phyloP scores from a whole-genome alignment of 306 rosid genomes.

The Ceratonia siliqua region DNA sequence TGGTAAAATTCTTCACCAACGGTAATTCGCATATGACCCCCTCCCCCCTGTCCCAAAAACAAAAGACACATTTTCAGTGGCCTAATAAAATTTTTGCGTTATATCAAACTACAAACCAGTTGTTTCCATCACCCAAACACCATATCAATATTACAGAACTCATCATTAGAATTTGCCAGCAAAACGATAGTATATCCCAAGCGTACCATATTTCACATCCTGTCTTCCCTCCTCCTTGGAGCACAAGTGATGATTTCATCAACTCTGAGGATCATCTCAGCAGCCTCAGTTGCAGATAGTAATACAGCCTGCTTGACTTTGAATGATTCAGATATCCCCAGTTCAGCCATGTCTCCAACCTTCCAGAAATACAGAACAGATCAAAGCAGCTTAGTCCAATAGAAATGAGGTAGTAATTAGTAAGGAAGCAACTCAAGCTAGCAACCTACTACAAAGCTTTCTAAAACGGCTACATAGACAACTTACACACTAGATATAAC shows the following conservation, averaged over 20 bases:
- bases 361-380: constrained; percentile 30
- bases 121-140: constrained; percentile 6
- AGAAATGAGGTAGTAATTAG: background rate
- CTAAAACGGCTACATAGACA: background rate
- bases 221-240: constrained; percentile 91
- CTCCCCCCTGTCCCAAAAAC: too few species aligned
- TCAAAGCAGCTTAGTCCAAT: constrained; percentile 21
- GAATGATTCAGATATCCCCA: constrained; percentile 83
- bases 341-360: constrained; percentile 92
- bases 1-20: too few species aligned
- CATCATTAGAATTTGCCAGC: background rate
- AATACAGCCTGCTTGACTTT: constrained; percentile 92
- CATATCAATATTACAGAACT: constrained; percentile 5
- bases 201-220: constrained; percentile 61
- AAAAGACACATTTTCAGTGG: background rate
- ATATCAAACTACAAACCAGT: background rate
- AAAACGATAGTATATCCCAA: background rate
- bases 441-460: background rate
- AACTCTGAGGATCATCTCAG: constrained; percentile 97
- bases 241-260: constrained; percentile 98
- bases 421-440: background rate
- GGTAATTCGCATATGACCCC: too few species aligned
- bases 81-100: constrained; percentile 19
- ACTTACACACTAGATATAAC: background rate
- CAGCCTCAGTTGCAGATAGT: constrained; percentile 94